Evolutionary conservation across 441 rosid species (phyloP), one percentile per base, ranked within the genome.

Genomic region (Eutrema salsugineum): DNA sequence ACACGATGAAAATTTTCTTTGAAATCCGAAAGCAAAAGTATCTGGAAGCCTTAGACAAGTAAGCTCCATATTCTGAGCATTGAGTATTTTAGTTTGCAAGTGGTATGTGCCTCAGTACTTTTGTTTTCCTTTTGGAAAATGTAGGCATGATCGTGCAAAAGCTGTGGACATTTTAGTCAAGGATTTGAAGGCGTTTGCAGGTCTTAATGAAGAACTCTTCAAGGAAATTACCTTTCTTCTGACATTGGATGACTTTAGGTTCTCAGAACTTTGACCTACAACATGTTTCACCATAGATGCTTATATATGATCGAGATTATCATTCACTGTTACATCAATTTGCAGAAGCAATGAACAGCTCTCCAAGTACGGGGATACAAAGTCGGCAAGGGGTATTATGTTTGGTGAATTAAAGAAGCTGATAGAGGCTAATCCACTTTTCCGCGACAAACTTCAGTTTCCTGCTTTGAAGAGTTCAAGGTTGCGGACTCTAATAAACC

Each of bases 401-500:
- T 63, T 63, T 63, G 68, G 68, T 17, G 68, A 63, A 20, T 7
- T 63, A 30, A 63, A 47, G 68, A 63, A 63, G 68, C 68, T 63
- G 42, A 63, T 63, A 6, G 68, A 63, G 68, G 68, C 68, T 63
- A 63, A 63, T 63, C 68, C 68, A 1, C 68, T 63, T 8, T 63
- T 63, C 32, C 68, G 68, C 2, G 68, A 63, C 17, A 63, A 63
- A 47, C 68, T 63, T 32, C 68, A 62, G 6, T 62, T 43, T 44
- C 68, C 66, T 62, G 3, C 6, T 62, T 5, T 62, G 39, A 63
- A 63, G 38, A 63, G 30, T 22, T 63, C 68, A 12, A 63, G 68
- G 56, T 17, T 63, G 32, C 55, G 68, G 17, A 63, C 68, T 6
- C 12, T 63, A 7, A 63, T 63, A 17, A 63, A 63, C 68, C 68